phyloP scores from a whole-genome alignment of 768 basidiomycete genomes.

The Lactarius quietus region DNA sequence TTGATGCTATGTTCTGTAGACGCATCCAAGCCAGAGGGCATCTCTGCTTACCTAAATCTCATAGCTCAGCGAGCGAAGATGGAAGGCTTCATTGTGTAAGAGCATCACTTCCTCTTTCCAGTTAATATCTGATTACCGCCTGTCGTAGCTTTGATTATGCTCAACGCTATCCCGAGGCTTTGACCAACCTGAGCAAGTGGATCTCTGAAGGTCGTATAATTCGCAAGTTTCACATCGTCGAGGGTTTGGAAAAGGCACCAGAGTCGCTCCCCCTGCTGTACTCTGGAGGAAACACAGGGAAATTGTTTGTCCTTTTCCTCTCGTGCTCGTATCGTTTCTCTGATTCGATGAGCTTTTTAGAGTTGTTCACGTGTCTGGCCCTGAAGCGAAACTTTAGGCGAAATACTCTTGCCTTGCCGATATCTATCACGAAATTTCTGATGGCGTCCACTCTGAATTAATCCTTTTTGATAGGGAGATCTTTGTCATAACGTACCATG shows the following conservation, averaged over 20 bases:
- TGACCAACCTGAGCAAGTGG: constrained; percentile 52
- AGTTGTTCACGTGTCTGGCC: constrained; percentile 54
- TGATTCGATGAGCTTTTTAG: constrained; percentile 33
- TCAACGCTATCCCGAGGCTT: constrained; percentile 53
- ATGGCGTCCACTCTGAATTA: constrained; percentile 30
- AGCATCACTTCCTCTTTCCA: neutral
- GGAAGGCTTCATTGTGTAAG: constrained; percentile 80
- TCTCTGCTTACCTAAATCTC: constrained; percentile 62
- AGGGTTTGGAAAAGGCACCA: constrained; percentile 73
- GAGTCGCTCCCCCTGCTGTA: constrained; percentile 67
- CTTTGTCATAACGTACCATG: neutral
- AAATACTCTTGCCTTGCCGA: neutral
- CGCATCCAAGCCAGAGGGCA: constrained; percentile 54
- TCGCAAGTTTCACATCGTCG: constrained; percentile 73
- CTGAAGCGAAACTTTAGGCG: constrained; percentile 13
- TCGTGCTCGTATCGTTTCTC: neutral
- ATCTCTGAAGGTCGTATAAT: constrained; percentile 70
- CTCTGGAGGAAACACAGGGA: constrained; percentile 74
- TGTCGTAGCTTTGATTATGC: constrained; percentile 67
- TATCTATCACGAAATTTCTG: neutral
- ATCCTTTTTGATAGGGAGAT: neutral
- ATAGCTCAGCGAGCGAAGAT: constrained; percentile 78
- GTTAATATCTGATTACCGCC: neutral
- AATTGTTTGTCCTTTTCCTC: constrained; percentile 44
- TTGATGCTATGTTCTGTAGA: constrained; percentile 38